Evolutionary conservation across 345 rosid species (phyloP).

Genomic region (Schrenkiella parvula): DNA sequence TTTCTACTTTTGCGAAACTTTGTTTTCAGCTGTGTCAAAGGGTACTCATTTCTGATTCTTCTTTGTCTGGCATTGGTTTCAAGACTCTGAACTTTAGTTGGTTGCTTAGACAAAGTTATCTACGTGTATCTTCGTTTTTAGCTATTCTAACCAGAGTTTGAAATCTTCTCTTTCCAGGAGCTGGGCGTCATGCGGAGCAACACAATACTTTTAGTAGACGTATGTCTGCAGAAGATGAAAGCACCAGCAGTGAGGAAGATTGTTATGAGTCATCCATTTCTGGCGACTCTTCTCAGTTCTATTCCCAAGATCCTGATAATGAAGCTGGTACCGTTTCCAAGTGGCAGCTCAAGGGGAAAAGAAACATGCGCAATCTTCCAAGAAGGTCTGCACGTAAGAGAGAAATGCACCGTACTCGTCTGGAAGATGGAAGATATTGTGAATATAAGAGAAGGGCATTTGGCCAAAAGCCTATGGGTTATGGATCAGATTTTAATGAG

Average conservation of each 20-base stretch:
- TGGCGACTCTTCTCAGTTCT: slow-evolving; percentile 52
- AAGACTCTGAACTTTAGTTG: background rate
- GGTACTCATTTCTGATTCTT: background rate
- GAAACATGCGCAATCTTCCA: slow-evolving; percentile 66
- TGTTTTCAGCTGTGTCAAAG: background rate
- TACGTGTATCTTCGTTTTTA: background rate
- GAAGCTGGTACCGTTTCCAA: slow-evolving; percentile 64
- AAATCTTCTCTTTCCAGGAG: slow-evolving; percentile 26
- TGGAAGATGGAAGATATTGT: slow-evolving; percentile 38
- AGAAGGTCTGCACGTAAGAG: slow-evolving; percentile 45
- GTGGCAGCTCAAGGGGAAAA: slow-evolving; percentile 91
- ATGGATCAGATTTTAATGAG: slow-evolving; percentile 36
- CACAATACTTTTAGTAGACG: slow-evolving; percentile 36
- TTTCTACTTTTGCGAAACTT: background rate
- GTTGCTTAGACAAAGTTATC: background rate
- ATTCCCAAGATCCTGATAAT: slow-evolving; percentile 45
- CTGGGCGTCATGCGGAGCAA: slow-evolving; percentile 26
- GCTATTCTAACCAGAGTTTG: slow-evolving; percentile 20
- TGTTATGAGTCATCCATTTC: slow-evolving; percentile 65
- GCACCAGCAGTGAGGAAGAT: slow-evolving; percentile 68
- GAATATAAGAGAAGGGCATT: slow-evolving; percentile 39
- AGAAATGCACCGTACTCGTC: slow-evolving; percentile 30
- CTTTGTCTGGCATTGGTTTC: slow-evolving; percentile 2
- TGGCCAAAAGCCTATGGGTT: slow-evolving; percentile 42
- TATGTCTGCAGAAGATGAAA: slow-evolving; percentile 52